A percentile compares a stretch with the other conserved stretches of the same genome.
Evolutionary conservation across 176 grass and related monocot species (phyloP).

Genomic region (Zea luxurians): DNA sequence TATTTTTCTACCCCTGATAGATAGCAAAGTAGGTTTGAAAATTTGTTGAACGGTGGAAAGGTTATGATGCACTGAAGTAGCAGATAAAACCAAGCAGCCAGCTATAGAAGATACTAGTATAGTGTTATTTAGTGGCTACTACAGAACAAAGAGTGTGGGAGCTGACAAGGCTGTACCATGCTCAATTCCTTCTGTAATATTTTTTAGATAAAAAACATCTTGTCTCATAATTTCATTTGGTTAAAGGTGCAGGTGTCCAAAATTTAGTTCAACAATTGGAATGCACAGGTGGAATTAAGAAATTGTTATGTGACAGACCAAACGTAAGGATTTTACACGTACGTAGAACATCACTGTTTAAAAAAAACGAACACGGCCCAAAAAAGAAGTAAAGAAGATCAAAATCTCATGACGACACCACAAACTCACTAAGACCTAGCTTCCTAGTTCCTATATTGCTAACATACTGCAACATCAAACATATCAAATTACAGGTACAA

Average conservation of each 20-base stretch:
- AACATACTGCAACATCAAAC: neutral
- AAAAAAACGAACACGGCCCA: neutral
- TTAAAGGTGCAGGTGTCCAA: neutral
- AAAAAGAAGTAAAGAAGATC: neutral
- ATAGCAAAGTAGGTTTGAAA: neutral
- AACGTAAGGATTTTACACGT: conserved; percentile 5
- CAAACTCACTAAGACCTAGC: neutral
- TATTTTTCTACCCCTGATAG: too few species aligned
- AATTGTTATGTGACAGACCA: neutral
- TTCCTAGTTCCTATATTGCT: conserved; percentile 6
- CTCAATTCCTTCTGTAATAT: conserved; percentile 20
- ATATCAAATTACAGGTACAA: neutral
- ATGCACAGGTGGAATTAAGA: neutral
- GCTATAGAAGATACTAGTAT: neutral
- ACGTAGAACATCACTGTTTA: conserved; percentile 3
- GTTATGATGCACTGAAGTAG: conserved; percentile 3
- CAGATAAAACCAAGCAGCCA: conserved; percentile 7
- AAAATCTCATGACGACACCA: neutral
- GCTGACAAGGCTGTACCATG: conserved; percentile 27
- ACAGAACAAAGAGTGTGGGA: conserved; percentile 14
- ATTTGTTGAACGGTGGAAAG: conserved; percentile 1
- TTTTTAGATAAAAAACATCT: conserved; percentile 22
- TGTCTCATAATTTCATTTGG: conserved; percentile 17
- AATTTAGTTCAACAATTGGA: conserved; percentile 25
- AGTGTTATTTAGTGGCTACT: neutral